phyloP scores from a whole-genome alignment of 2,329 filamentous ascomycete species.

The Penicillium sp. region DNA sequence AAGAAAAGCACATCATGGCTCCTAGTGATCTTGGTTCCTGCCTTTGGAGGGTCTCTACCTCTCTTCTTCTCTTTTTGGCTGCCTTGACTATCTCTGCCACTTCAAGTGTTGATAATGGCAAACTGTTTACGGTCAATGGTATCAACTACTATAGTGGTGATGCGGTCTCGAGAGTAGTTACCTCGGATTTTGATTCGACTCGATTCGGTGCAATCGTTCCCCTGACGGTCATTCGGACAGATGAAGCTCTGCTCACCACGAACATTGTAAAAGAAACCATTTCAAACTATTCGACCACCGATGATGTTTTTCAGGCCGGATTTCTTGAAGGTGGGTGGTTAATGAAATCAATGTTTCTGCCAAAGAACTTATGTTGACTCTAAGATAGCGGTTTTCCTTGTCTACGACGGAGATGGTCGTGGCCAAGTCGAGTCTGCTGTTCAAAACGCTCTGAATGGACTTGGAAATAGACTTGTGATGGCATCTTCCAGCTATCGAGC shows the following conservation, averaged over 20 bases:
- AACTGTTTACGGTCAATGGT: conserved; percentile 26
- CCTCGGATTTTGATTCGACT: neutral
- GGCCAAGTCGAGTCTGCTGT: neutral
- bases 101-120: conserved; percentile 13
- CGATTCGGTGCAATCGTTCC: conserved; percentile 15
- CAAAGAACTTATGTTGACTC: neutral
- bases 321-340: conserved; percentile 14
- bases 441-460: neutral
- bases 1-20: neutral
- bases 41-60: neutral
- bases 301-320: conserved; percentile 21
- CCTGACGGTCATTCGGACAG: conserved; percentile 17
- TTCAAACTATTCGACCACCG: conserved; percentile 11
- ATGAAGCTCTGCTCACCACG: neutral
- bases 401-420: conserved; percentile 4
- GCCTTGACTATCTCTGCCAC: neutral
- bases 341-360: neutral
- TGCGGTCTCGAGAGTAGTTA: conserved; percentile 15
- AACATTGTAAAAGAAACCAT: conserved; percentile 9
- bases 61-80: neutral
- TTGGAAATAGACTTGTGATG: conserved; percentile 6
- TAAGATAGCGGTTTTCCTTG: conserved; percentile 1
- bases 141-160: conserved; percentile 33
- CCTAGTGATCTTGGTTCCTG: neutral
- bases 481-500: neutral